Evolutionary conservation across 192 early-diverging fungal species (phyloP).

Genomic region (Geosiphon pyriformis): DNA sequence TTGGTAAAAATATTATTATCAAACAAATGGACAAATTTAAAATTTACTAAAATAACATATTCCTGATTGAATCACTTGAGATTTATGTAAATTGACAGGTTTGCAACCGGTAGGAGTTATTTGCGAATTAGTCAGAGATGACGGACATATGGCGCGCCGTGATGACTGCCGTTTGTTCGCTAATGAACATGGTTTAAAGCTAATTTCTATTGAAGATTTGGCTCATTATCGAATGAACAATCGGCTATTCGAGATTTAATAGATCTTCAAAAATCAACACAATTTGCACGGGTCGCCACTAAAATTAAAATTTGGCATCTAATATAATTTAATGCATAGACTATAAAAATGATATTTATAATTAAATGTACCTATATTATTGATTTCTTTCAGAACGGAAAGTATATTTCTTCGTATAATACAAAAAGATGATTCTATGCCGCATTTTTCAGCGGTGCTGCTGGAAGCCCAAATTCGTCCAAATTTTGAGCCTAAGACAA

Average conservation of each 20-base stretch:
- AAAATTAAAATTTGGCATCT: neutral
- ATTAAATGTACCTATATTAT: neutral
- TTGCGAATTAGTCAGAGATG: slow-evolving; percentile 86
- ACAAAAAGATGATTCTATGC: neutral
- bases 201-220: slow-evolving; percentile 88
- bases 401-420: too few relatives aligned
- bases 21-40: neutral
- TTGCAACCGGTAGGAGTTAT: slow-evolving; percentile 83
- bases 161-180: slow-evolving; percentile 87
- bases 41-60: too few relatives aligned
- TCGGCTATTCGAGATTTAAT: slow-evolving; percentile 28
- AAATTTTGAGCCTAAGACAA: neutral
- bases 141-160: slow-evolving; percentile 90
- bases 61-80: too few relatives aligned
- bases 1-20: slow-evolving; percentile 13
- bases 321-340: neutral
- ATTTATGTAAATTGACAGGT: slow-evolving; percentile 82
- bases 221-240: slow-evolving; percentile 65
- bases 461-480: neutral
- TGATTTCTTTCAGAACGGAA: too few relatives aligned
- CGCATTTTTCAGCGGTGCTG: slow-evolving; percentile 16
- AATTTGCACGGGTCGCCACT: too few relatives aligned
- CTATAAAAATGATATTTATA: neutral
- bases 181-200: slow-evolving; percentile 71
- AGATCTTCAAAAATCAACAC: too few relatives aligned